Conservation (phyloP, 495 filamentous ascomycete species). For the Hyaloscypha bicolor region DNA sequence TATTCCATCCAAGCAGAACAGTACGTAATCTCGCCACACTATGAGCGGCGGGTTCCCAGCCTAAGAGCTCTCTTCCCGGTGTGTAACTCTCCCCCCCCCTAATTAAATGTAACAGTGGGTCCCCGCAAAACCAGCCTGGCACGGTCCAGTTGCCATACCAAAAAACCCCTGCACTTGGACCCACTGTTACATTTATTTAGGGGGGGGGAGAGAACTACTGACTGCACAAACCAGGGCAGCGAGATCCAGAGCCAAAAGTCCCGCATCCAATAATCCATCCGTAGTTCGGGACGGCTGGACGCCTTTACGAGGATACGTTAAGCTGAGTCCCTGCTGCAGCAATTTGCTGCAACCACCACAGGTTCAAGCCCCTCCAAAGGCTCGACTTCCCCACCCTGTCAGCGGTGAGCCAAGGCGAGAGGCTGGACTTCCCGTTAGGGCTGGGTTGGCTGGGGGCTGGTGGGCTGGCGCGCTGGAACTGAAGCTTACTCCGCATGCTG, state of each 20-base stretch:
- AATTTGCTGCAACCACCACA: neutral
- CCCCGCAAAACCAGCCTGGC: too few species aligned
- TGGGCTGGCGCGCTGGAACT: too few species aligned
- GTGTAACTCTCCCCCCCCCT: too few species aligned
- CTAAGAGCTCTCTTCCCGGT: neutral
- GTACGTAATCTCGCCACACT: too few species aligned
- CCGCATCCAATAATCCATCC: neutral
- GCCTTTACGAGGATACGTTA: neutral
- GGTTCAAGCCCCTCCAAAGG: too few species aligned
- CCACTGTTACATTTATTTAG: too few species aligned
- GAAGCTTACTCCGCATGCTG: too few species aligned
- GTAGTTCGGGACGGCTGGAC: neutral
- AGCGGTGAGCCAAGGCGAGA: neutral
- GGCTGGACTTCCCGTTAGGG: neutral
- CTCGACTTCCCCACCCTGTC: neutral
- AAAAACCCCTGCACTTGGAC: too few species aligned
- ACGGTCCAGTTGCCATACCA: too few species aligned
- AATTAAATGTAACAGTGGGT: too few species aligned
- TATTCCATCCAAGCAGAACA: too few species aligned
- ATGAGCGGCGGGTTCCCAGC: neutral
- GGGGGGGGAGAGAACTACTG: too few species aligned
- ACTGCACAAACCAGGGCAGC: neutral
- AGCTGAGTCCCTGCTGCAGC: neutral
- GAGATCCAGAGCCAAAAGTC: neutral
- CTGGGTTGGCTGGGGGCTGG: neutral